Evolutionary conservation across 805 yeast genomes (phyloP), one percentile per base, ranked within the genome.

Genomic region (Suhomyces canberraensis): DNA sequence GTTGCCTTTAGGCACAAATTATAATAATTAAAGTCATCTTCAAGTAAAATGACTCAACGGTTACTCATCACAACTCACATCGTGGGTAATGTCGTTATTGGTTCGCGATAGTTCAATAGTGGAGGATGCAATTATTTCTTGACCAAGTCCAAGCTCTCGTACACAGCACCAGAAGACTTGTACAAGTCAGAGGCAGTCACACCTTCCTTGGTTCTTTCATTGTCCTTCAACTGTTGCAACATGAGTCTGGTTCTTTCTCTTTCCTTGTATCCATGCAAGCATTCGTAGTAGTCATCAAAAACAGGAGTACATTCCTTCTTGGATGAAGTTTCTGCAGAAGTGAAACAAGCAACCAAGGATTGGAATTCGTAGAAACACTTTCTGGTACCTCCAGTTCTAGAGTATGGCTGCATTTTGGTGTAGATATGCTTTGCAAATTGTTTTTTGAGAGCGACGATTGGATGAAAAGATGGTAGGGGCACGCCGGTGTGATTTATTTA

Each of bases 311-410:
- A 69, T 48, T 56, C 65, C 52, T 67, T 68, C 42, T 61, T 64
- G 35, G 62, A 34, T 24, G 54, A 52, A 24, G 73, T 69, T 35
- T 66, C 73, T 8, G 71, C 73, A 14, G 72, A 63, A 2, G 73
- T 67, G 56, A 59, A 66, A 45, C 74, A 69, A 15, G 67, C 69
- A 35, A 61, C 60, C 36, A 66, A 58, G 8, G 69, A 58, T 52
- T 69, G 74, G 53, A 68, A 69, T 45, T 69, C 74, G 52, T 68
- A 69, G 50, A 64, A 69, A 47, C 74, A 69, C 58, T 58, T 66
- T 57, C 72, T 66, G 45, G 74, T 69, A 33, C 73, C 74, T 19
- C 74, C 74, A 25, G 64, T 53, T 60, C 73, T 65, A 33, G 73
- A 66, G 45, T 67, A 66, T 46, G 74, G 74, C 48, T 67, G 73